Conservation (phyloP, 2,329 filamentous ascomycete species). For the Fusarium sp. region DNA sequence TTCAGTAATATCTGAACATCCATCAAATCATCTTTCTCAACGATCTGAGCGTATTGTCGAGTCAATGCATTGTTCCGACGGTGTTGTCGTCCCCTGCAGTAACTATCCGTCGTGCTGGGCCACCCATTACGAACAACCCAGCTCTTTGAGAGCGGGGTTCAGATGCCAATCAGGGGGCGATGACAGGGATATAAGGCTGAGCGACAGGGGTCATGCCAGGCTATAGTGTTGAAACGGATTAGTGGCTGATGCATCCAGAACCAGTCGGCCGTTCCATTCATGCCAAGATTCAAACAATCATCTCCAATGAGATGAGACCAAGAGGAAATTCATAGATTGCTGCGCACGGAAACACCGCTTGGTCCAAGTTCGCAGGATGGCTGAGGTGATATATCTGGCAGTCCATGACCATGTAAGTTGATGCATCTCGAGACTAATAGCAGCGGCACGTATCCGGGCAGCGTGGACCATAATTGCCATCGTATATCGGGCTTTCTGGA, state of each 20-base stretch:
- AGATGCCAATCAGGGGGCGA: constrained; percentile 43
- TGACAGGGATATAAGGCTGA: constrained; percentile 38
- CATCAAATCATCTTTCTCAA: constrained; percentile 19
- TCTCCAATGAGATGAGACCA: constrained; percentile 35
- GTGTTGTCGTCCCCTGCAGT: constrained; percentile 24
- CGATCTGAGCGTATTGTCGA: constrained; percentile 23
- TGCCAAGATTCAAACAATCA: constrained; percentile 41
- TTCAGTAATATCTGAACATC: constrained; percentile 5
- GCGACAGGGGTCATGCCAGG: constrained; percentile 32
- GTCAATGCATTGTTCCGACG: constrained; percentile 34
- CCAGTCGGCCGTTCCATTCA: constrained; percentile 38
- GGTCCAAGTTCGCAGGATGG: constrained; percentile 9
- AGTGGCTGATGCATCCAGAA: constrained; percentile 33
- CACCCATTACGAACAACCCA: constrained; percentile 28
- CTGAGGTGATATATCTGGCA: constrained; percentile 11
- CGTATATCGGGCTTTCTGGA: constrained; percentile 24
- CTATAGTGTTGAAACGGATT: constrained; percentile 40
- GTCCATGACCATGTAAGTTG: constrained; percentile 12
- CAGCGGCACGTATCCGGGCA: constrained; percentile 27
- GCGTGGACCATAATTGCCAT: constrained; percentile 19
- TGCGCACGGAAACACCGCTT: constrained; percentile 7
- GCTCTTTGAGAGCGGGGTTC: constrained; percentile 32
- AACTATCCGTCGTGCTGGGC: constrained; percentile 22
- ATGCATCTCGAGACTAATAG: constrained; percentile 24
- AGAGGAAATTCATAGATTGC: constrained; percentile 17